A percentile compares a stretch with the other conserved stretches of the same genome.
Evolutionary conservation across 768 basidiomycete species (phyloP).

Genomic region (Tricholoma saponaceum): DNA sequence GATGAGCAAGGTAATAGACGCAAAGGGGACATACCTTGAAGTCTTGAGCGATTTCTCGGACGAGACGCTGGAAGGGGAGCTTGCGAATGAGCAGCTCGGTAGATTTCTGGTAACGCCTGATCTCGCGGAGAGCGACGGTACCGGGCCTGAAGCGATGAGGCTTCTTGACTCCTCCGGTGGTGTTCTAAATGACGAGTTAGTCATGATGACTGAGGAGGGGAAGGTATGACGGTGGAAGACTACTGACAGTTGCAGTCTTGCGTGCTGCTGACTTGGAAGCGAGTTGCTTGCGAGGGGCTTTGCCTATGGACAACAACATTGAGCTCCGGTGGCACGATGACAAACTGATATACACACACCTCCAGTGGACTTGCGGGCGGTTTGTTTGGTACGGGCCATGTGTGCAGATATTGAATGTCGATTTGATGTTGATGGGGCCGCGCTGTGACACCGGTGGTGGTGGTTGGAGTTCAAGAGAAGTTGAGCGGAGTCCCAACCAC

Average conservation of each 20-base stretch:
- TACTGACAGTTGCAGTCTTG: conserved; percentile 47
- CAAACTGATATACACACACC: conserved; percentile 30
- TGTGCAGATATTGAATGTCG: conserved; percentile 8
- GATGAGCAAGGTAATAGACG: background rate
- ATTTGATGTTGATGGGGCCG: background rate
- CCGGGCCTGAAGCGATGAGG: conserved; percentile 80
- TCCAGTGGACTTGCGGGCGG: conserved; percentile 74
- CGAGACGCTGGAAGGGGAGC: conserved; percentile 68
- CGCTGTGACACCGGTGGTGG: conserved; percentile 14
- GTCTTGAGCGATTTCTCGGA: conserved; percentile 80
- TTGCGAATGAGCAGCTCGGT: conserved; percentile 64
- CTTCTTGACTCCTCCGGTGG: conserved; percentile 73
- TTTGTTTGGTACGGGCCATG: conserved; percentile 78
- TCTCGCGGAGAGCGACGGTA: conserved; percentile 76
- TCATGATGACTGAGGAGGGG: background rate
- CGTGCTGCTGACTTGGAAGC: conserved; percentile 57
- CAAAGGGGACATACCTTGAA: conserved; percentile 49
- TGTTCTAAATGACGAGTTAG: conserved; percentile 26
- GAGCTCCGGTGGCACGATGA: background rate
- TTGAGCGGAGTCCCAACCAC: conserved; percentile 18
- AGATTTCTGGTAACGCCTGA: conserved; percentile 61
- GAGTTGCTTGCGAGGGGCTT: conserved; percentile 59
- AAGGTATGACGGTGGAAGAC: background rate
- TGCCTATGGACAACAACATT: conserved; percentile 28
- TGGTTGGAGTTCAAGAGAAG: conserved; percentile 20